Evolutionary conservation across 495 filamentous ascomycete genomes (phyloP), one percentile per base, ranked within the genome.

Genomic region (Penicillium coprophilum): DNA sequence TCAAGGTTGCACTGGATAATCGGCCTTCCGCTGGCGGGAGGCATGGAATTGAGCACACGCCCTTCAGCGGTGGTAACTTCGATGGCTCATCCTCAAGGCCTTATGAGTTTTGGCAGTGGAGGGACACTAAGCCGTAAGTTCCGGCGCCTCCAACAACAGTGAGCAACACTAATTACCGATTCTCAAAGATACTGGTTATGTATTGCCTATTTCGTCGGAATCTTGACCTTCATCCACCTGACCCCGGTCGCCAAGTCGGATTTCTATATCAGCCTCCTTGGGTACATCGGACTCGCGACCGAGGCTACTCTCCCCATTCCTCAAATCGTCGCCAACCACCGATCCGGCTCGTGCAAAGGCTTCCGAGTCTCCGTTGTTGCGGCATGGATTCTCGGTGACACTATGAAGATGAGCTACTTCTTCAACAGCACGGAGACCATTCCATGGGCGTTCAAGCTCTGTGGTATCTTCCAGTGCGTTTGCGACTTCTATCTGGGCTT

Each of bases 341-440:
- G 79, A 21, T 84, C 86, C 1, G 81, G 82, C 44, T 93, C 90
- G 4, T 96, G 91, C 75, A 89, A 88, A 66, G 94, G 94, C 9
- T 96, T 98, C 74, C 84, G 94, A 3, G 41, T 96, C 7, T 92
- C 87, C 11, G 91, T 98, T 6, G 73, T 97, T 23, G 86, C 80
- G 5, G 91, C 88, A 45, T 98, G 94, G 94, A 73, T 98, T 57
- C 70, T 90, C 12, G 94, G 94, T 60, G 94, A 98, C 74, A 76
- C 83, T 32, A 95, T 96, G 88, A 98, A 98, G 79, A 89, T 96
- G 84, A 87, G 87, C 44, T 98, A 89, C 77, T 97, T 97, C 74
- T 92, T 91, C 69, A 84, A 80, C 32, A 86, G 88, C 12, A 76
- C 77, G 27, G 82, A 86, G 49, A 62, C 66, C 40, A 90, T 98